Conservation (phyloP, 1,284 basidiomycete species). For the Athelia sp. region DNA sequence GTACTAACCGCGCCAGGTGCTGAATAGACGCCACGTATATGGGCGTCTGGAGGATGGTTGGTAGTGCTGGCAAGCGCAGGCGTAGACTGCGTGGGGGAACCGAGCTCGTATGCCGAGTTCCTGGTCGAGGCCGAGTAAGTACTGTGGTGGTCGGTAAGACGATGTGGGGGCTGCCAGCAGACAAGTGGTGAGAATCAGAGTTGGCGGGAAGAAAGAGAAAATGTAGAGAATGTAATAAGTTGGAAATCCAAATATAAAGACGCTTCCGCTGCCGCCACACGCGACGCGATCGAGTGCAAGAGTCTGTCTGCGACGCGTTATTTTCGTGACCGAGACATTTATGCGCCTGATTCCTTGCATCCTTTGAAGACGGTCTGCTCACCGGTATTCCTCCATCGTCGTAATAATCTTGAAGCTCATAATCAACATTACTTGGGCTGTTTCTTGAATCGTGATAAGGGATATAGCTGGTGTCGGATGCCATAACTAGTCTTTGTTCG, state of each 20-base stretch:
- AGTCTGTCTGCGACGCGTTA: background rate
- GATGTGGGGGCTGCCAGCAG: conserved; percentile 2
- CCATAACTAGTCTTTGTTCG: too few species aligned
- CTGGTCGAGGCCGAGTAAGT: background rate
- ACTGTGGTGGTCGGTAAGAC: background rate
- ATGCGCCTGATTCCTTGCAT: background rate
- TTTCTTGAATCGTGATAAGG: too few species aligned
- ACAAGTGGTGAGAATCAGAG: conserved; percentile 7
- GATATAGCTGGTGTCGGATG: too few species aligned
- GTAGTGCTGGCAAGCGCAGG: too few species aligned
- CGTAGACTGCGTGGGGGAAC: background rate
- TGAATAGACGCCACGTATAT: too few species aligned
- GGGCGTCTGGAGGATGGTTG: too few species aligned
- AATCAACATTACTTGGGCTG: background rate
- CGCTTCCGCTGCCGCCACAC: background rate
- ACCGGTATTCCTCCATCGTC: conserved; percentile 17
- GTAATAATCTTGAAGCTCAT: conserved; percentile 14
- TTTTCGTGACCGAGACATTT: background rate
- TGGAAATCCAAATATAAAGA: background rate
- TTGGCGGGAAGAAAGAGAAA: background rate
- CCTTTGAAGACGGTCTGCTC: conserved; percentile 10
- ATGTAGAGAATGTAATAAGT: background rate
- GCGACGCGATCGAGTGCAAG: background rate
- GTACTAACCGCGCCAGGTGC: background rate
- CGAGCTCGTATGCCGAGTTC: background rate